Conservation (phyloP, 176 grass and related monocot genomes). For the Raddia distichophylla region DNA sequence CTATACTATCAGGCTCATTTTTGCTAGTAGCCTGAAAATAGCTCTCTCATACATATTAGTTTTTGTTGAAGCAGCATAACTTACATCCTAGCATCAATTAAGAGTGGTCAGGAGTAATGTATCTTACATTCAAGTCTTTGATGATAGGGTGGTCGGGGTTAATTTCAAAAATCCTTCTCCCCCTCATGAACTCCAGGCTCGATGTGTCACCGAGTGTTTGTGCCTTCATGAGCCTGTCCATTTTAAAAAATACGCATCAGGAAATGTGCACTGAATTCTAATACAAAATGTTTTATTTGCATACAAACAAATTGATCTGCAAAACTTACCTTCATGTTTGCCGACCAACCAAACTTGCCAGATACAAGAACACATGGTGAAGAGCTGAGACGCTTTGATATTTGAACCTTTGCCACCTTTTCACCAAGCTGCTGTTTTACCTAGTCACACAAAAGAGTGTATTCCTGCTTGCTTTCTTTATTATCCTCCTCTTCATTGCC, state of each 20-base stretch:
- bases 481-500: conserved; percentile 72
- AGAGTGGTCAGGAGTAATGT: neutral
- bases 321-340: conserved; percentile 79
- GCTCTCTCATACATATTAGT: conserved; percentile 17
- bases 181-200: conserved; percentile 85
- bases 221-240: conserved; percentile 79
- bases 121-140: conserved; percentile 89
- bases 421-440: conserved; percentile 70
- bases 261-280: neutral
- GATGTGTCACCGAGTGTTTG: conserved; percentile 88
- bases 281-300: neutral
- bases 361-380: conserved; percentile 92
- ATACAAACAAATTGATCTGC: neutral
- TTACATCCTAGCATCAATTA: neutral
- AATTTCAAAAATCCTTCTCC: conserved; percentile 84
- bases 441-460: conserved; percentile 72
- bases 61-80: neutral
- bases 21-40: conserved; percentile 72
- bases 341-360: conserved; percentile 87
- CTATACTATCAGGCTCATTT: conserved; percentile 71
- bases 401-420: conserved; percentile 82
- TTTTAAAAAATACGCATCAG: conserved; percentile 15
- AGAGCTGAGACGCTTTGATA: conserved; percentile 80
- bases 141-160: conserved; percentile 80
- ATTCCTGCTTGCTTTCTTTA: conserved; percentile 71